Evolutionary conservation across 1,139 yeast genomes (phyloP), one percentile per base, ranked within the genome.

Genomic region (Nakaseomyces nivariensis): DNA sequence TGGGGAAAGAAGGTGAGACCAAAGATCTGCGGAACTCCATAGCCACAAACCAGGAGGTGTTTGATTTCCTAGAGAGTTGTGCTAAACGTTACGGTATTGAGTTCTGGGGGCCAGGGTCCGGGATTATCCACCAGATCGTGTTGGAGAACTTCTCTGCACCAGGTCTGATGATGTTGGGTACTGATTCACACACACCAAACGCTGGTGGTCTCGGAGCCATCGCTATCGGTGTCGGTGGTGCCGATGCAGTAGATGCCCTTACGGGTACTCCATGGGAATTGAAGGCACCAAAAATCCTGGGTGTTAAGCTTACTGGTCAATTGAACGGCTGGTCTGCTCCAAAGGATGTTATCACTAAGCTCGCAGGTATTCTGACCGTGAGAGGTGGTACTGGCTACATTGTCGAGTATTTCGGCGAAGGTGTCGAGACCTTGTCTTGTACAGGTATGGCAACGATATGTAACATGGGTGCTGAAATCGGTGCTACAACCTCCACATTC

Each of bases 371-470:
- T 43, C 73, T 87, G 54, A 89, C 97, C 32, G 98, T 92, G 48
- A 82, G 95, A 73, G 98, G 98, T 64, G 98, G 98, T 67, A 92
- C 98, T 47, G 97, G 97, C 49, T 85, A 72, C 70, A 88, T 92
- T 60, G 89, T 92, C 48, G 98, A 92, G 71, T 92, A 92, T 72
- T 88, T 87, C 61, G 98, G 98, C 55, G 89, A 83, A 53, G 98
- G 98, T 69, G 96, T 90, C 24, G 71, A 80, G 56, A 71, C 82
- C 37, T 76, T 92, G 55, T 84, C 95, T 33, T 88, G 96, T 72
- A 92, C 98, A 22, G 98, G 98, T 72, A 92, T 92, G 98, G 98
- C 95, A 49, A 92, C 98, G 52, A 90, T 92, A 63, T 90, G 97
- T 77, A 92, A 92, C 71, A 92, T 92, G 98, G 98, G 98, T 65